Evolutionary conservation across 208 protist species (phyloP).

Genomic region (Strigomonas culicis): DNA sequence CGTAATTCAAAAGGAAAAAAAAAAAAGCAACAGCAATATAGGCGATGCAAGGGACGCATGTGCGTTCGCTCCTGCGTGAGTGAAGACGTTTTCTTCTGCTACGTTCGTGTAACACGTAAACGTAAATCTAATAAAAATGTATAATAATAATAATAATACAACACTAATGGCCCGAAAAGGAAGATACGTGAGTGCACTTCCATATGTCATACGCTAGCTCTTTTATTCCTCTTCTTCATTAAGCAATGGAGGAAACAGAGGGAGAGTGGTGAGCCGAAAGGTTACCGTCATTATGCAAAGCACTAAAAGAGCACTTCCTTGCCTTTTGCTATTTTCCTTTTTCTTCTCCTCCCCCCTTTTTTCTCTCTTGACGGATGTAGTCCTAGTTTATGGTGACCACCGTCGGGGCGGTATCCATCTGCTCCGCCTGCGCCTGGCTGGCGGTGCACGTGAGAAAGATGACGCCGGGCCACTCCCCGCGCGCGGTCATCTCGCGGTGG

Average conservation of each 20-base stretch:
- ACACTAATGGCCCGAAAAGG: not conserved
- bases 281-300: too few species aligned
- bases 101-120: not conserved
- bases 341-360: too few species aligned
- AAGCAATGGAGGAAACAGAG: too few species aligned
- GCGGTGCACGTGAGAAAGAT: constrained; percentile 12
- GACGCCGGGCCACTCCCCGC: constrained; percentile 30
- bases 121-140: not conserved
- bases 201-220: not conserved
- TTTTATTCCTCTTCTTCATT: constrained; percentile 1
- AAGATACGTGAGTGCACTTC: constrained; percentile 1
- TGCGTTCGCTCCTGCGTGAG: too few species aligned
- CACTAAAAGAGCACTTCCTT: too few species aligned
- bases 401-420: not conserved
- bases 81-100: too few species aligned
- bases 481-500: constrained; percentile 33
- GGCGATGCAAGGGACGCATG: not conserved
- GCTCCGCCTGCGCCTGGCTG: too few species aligned
- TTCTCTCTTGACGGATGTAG: too few species aligned
- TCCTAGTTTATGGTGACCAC: not conserved
- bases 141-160: constrained; percentile 5
- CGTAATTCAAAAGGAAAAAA: constrained; percentile 2
- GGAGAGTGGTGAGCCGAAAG: too few species aligned
- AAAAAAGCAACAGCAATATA: not conserved
- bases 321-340: too few species aligned